Conservation (phyloP, 1,139 yeast species). For the Diutina pseudorugosa region DNA sequence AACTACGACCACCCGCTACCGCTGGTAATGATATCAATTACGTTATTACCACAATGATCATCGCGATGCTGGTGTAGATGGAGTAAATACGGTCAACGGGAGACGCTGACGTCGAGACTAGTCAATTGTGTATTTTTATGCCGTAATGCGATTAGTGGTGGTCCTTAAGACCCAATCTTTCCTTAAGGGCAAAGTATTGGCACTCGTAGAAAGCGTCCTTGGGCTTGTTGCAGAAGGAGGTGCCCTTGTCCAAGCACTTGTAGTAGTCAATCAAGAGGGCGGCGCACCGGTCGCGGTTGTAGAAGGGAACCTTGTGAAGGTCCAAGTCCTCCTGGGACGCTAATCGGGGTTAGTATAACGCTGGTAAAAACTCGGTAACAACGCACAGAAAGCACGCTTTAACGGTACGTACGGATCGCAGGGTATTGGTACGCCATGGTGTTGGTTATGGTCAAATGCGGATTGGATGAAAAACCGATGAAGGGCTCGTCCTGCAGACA, state of each 20-base stretch:
- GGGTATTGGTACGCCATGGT: slow-evolving; percentile 11
- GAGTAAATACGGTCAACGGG: too few species aligned
- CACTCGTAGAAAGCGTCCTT: slow-evolving; percentile 38
- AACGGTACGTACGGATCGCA: slow-evolving; percentile 9
- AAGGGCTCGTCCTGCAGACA: background rate
- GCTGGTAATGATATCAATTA: too few species aligned
- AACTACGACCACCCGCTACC: too few species aligned
- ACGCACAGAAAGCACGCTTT: background rate
- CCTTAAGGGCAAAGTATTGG: slow-evolving; percentile 32
- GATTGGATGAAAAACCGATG: background rate
- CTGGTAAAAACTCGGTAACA: background rate
- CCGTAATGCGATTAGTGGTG: background rate
- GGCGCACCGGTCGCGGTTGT: slow-evolving; percentile 37
- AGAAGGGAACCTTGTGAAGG: slow-evolving; percentile 31
- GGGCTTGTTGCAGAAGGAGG: slow-evolving; percentile 27
- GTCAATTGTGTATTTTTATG: background rate
- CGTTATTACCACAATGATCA: too few species aligned
- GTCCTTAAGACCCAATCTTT: slow-evolving; percentile 20
- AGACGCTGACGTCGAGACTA: background rate
- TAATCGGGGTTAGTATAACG: slow-evolving; percentile 11
- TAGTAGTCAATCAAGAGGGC: slow-evolving; percentile 33
- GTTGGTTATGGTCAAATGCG: background rate
- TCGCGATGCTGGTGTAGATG: too few species aligned
- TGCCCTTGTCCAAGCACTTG: slow-evolving; percentile 35
- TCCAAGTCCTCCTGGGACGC: slow-evolving; percentile 33